These are phyloP conservation scores for Blastomyces emzantsi DNA, from an alignment of 2,329 filamentous ascomycete genomes.

Conservation along the genomic window DNA sequence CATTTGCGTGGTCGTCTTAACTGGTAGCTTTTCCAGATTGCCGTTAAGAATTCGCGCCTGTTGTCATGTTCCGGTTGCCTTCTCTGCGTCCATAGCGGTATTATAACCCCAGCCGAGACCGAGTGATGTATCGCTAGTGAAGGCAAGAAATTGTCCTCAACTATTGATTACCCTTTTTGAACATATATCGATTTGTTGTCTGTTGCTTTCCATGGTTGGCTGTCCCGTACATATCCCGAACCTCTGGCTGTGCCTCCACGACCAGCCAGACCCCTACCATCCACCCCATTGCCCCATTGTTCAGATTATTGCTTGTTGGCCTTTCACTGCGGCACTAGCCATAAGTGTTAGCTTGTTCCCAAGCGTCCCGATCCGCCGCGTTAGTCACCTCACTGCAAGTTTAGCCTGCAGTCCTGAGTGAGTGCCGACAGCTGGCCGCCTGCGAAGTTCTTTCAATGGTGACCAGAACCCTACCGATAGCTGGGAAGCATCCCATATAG, in stretches of 20 bases:
- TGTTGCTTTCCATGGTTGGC: conserved; percentile 19
- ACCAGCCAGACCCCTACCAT: conserved; percentile 32
- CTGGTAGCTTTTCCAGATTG: conserved; percentile 23
- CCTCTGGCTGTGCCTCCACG: conserved; percentile 28
- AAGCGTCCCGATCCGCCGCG: conserved; percentile 53
- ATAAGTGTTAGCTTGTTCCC: conserved; percentile 40
- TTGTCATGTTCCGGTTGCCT: conserved; percentile 30
- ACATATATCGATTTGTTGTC: background rate
- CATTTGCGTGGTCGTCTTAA: conserved; percentile 32
- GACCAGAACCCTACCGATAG: background rate
- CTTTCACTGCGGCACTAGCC: conserved; percentile 47
- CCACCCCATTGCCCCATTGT: conserved; percentile 26
- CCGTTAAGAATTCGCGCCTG: conserved; percentile 25
- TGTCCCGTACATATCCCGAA: conserved; percentile 44
- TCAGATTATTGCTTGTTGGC: conserved; percentile 35
- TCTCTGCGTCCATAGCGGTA: conserved; percentile 17
- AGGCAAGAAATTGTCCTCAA: conserved; percentile 25
- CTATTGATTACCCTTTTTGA: conserved; percentile 11
- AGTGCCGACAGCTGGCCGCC: conserved; percentile 43
- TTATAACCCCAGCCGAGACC: background rate
- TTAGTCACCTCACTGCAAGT: conserved; percentile 55
- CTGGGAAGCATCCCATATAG: conserved; percentile 26
- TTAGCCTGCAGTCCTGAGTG: conserved; percentile 41
- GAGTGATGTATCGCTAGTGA: background rate
- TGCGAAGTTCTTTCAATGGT: conserved; percentile 18